Percentiles rank a stretch among this genome's conserved stretches.
These are phyloP conservation scores for Lentinula novae-zelandiae DNA, from an alignment of 1,284 basidiomycete genomes.

Conservation along the genomic window DNA sequence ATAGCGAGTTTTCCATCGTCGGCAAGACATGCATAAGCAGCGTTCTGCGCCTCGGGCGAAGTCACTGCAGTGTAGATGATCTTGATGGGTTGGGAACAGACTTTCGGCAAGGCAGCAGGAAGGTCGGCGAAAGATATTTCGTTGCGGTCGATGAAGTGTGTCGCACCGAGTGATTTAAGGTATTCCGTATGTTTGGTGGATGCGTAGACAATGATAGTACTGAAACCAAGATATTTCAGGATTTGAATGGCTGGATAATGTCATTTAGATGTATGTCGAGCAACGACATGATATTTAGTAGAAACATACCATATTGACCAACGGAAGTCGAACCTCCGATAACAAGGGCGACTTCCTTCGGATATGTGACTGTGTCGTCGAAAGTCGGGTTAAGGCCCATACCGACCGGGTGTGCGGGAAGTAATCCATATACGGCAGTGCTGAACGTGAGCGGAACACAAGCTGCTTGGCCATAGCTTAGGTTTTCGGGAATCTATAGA, in stretches of 20 bases:
- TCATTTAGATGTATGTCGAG: too few relatives aligned
- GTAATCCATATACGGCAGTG: conserved; percentile 34
- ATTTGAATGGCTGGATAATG: not conserved
- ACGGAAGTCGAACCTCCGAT: conserved; percentile 24
- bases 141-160: conserved; percentile 1
- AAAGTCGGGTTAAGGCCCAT: conserved; percentile 27
- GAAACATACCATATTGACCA: conserved; percentile 26
- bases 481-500: conserved; percentile 30
- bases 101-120: not conserved
- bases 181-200: not conserved
- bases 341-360: conserved; percentile 25
- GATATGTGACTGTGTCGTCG: conserved; percentile 31
- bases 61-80: not conserved
- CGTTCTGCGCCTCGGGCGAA: too few relatives aligned
- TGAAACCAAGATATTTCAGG: not conserved
- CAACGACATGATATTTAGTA: too few relatives aligned
- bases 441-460: conserved; percentile 36
- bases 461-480: conserved; percentile 40
- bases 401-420: conserved; percentile 26
- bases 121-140: not conserved
- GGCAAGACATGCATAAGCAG: too few relatives aligned
- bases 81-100: not conserved
- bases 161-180: not conserved
- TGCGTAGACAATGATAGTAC: not conserved
- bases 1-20: too few relatives aligned